A percentile compares a stretch with the other conserved stretches of the same genome.
These are phyloP conservation scores for Xylaria sp. DNA, from an alignment of 2,329 filamentous ascomycete species.

Conservation along the genomic window DNA sequence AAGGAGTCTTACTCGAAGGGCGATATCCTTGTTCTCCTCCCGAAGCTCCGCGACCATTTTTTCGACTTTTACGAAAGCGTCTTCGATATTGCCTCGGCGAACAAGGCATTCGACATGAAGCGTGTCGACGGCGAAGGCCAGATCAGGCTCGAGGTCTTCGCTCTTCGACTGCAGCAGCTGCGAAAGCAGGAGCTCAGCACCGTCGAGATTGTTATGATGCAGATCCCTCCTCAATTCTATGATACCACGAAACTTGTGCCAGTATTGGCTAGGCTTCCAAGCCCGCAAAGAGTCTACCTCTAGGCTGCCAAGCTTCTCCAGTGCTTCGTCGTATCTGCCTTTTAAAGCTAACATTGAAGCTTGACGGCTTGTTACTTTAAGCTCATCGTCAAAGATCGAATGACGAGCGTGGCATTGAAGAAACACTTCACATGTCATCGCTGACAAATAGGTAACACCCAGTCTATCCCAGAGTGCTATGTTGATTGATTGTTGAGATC, in stretches of 20 bases:
- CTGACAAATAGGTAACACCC: conserved; percentile 68
- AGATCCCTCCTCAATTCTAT: conserved; percentile 73
- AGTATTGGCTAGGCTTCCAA: conserved; percentile 81
- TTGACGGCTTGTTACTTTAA: conserved; percentile 78
- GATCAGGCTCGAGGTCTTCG: conserved; percentile 64
- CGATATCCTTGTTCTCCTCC: conserved; percentile 64
- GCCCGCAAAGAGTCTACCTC: conserved; percentile 73
- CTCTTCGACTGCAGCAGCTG: conserved; percentile 64
- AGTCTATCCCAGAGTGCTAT: conserved; percentile 81
- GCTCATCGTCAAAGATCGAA: conserved; percentile 76
- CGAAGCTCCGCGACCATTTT: conserved; percentile 55
- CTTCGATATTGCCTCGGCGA: conserved; percentile 60
- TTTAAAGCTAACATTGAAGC: conserved; percentile 73
- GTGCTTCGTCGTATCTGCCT: conserved; percentile 78
- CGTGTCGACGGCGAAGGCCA: conserved; percentile 62
- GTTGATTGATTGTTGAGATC: conserved; percentile 77
- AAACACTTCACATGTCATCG: conserved; percentile 76
- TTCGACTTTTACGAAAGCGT: conserved; percentile 62
- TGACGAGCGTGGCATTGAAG: conserved; percentile 74
- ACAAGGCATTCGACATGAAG: conserved; percentile 64
- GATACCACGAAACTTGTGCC: conserved; percentile 73
- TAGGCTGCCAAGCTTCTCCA: conserved; percentile 68
- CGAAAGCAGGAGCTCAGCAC: conserved; percentile 61
- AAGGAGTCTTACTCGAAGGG: conserved; percentile 76
- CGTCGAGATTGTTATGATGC: conserved; percentile 64